A percentile compares a stretch with the other conserved stretches of the same genome.
Evolutionary conservation across 768 basidiomycete genomes (phyloP).

Genomic region (Suillus hirtellus): DNA sequence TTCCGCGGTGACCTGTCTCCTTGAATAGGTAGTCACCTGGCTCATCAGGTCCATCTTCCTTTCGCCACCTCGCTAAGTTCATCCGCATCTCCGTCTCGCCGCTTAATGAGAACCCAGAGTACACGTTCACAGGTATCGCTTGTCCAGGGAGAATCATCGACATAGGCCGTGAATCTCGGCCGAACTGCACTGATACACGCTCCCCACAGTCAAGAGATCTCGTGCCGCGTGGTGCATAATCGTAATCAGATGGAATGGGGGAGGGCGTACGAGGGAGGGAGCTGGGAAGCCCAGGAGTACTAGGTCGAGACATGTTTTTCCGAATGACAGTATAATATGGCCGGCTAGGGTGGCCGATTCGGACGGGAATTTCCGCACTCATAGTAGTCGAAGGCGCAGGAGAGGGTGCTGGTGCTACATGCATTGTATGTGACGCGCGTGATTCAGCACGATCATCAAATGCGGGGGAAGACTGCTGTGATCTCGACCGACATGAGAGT

Average conservation of each 20-base stretch:
- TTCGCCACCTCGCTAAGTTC: conserved; percentile 45
- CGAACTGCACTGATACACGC: conserved; percentile 19
- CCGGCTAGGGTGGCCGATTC: conserved; percentile 51
- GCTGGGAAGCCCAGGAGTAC: conserved; percentile 32
- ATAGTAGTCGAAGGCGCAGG: conserved; percentile 22
- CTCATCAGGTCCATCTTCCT: conserved; percentile 30
- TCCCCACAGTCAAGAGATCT: conserved; percentile 34
- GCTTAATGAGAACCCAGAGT: conserved; percentile 54
- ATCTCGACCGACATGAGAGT: conserved; percentile 21
- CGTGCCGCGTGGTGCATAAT: conserved; percentile 31
- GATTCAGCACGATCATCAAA: conserved; percentile 20
- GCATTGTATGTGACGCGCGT: conserved; percentile 14
- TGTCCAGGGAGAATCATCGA: conserved; percentile 28
- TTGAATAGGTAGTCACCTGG: conserved; percentile 33
- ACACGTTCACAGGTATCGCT: conserved; percentile 17
- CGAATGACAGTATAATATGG: conserved; percentile 60
- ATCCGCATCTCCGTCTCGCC: conserved; percentile 61
- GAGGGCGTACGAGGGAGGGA: conserved; percentile 28
- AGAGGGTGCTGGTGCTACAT: conserved; percentile 23
- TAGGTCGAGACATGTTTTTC: conserved; percentile 44
- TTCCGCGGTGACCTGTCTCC: conserved; percentile 26
- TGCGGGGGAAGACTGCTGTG: conserved; percentile 23
- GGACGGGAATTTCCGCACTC: conserved; percentile 29
- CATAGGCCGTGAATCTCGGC: conserved; percentile 27
- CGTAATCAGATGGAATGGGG: conserved; percentile 25